Conservation (phyloP, 306 rosid genomes). For the Myrica gale region DNA sequence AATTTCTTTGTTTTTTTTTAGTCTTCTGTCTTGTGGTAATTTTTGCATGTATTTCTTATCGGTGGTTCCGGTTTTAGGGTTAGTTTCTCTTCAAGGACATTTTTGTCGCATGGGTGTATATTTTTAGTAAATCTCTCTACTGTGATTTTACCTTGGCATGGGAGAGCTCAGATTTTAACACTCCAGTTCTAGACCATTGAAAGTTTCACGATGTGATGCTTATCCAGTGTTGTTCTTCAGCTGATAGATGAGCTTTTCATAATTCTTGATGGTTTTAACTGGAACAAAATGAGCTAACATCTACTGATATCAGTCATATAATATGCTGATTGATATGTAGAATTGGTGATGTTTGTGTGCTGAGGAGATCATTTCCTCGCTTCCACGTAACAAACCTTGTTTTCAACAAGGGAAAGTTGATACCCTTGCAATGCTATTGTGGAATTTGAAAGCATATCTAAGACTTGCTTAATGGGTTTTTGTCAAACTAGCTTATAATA, state of each 20-base stretch:
- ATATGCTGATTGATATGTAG: neutral
- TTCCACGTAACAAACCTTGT: neutral
- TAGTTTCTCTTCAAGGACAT: neutral
- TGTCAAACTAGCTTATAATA: neutral
- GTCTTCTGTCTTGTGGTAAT: slow-evolving; percentile 10
- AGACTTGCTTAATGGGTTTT: neutral
- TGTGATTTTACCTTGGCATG: neutral
- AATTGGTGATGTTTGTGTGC: neutral
- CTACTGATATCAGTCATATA: neutral
- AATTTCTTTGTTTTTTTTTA: neutral
- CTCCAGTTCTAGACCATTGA: neutral
- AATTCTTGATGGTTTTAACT: neutral
- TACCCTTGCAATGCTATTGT: neutral
- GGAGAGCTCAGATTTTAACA: neutral
- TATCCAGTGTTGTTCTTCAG: neutral
- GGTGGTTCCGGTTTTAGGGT: neutral
- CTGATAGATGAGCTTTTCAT: neutral
- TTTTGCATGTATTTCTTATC: neutral
- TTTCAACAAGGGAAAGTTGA: neutral
- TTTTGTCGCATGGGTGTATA: neutral
- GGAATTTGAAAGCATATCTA: neutral
- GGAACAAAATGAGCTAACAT: neutral
- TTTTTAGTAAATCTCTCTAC: neutral
- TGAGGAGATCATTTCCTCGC: neutral
- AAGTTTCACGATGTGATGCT: neutral